Conservation (phyloP, 352 stramenopile species). For the Phytopythium litorale region DNA sequence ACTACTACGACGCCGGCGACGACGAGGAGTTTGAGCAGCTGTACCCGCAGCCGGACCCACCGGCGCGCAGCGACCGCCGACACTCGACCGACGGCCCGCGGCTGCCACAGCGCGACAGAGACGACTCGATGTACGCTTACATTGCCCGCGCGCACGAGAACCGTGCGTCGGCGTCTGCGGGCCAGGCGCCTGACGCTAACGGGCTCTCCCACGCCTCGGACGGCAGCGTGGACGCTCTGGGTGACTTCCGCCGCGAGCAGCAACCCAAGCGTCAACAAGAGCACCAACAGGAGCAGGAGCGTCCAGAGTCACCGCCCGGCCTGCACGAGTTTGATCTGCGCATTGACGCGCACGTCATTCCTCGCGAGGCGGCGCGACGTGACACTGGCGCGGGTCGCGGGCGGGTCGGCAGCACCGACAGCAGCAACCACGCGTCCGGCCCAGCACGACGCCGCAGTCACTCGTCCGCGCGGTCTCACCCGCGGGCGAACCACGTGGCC, state of each 20-base stretch:
- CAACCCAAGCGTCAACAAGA: neutral
- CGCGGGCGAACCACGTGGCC: neutral
- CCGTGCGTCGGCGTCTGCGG: neutral
- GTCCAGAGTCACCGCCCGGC: neutral
- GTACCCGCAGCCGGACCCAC: constrained; percentile 15
- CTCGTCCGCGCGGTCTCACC: neutral
- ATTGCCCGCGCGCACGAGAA: constrained; percentile 8
- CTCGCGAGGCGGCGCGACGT: neutral
- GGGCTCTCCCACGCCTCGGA: neutral
- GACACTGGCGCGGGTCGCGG: neutral
- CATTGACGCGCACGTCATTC: constrained; percentile 21
- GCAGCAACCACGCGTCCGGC: neutral
- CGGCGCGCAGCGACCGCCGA: constrained; percentile 17
- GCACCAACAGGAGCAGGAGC: neutral
- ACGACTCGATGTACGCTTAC: constrained; percentile 17
- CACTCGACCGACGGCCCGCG: constrained; percentile 15
- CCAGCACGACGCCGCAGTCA: neutral
- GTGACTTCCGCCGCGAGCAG: constrained; percentile 22
- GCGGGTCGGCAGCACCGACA: neutral
- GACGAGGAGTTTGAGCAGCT: constrained; percentile 14
- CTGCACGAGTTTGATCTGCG: constrained; percentile 23
- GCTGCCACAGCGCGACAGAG: neutral
- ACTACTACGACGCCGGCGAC: constrained; percentile 12
- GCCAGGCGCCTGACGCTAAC: neutral
- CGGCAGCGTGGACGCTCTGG: constrained; percentile 14